Evolutionary conservation across 139 green algal genomes (phyloP), one percentile per base, ranked within the genome.

Genomic region (Closterium sp.): DNA sequence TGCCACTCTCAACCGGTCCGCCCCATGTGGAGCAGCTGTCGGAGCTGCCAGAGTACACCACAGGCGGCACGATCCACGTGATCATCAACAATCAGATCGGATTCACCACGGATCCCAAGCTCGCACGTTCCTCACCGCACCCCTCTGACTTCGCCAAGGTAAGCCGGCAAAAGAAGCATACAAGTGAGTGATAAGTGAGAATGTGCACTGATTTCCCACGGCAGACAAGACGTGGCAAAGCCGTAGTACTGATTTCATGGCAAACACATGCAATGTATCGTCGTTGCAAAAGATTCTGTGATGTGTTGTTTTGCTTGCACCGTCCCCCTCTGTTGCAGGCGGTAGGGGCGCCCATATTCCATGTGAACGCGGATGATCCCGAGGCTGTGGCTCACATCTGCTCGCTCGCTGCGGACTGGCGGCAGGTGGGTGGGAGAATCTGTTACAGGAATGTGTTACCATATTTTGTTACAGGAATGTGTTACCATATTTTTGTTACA

Each of bases 1-100:
- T 87, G 16, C 6, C 33, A 16, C 33, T 83, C 84, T 87, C 84
- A 87, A 83, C 33, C 84, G 33, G 3, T 1, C 84, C 55, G 16
- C 23, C 55, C 55, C 12, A 28, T 19, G 4, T 28, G 55, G 55
- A 76, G 91, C 93, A 96, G 91, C 90, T 96, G 33, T 93, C 91
- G 1, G 90, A 95, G 66, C 43, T 97, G 86, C 94, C 93, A 84
- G 96, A 96, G 10, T 98, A 95, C 95, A 95, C 84, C 33, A 96
- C 93, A 33, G 97, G 96, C 4, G 96, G 97, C 84, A 96, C 94
- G 3, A 91, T 98, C 21, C 97, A 98, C 84, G 33, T 98, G 35
- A 93, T 98, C 43, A 94, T 98, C 91, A 98, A 98, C 95, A 98
- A 98, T 88, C 96, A 98, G 93, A 94, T 98, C 33, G 97, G 96